phyloP scores from a whole-genome alignment of 2,329 filamentous ascomycete genomes.

The Colletotrichum tropicicola region DNA sequence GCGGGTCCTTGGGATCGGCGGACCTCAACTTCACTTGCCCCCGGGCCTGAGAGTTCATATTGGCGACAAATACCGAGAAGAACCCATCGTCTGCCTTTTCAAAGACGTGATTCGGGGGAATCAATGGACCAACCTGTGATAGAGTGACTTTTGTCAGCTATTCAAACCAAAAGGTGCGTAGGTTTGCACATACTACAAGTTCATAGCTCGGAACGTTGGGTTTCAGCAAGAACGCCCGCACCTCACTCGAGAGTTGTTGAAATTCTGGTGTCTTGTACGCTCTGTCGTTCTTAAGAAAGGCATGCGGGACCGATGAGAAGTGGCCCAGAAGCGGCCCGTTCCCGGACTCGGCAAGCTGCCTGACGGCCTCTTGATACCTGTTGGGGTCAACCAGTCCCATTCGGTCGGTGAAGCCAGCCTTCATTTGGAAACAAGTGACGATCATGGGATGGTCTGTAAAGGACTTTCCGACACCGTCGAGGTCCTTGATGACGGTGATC shows the following conservation, averaged over 20 bases:
- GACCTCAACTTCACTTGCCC: slow-evolving; percentile 3
- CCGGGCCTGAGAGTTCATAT: slow-evolving; percentile 16
- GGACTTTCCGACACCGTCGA: background rate
- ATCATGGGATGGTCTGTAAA: slow-evolving; percentile 32
- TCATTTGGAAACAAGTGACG: slow-evolving; percentile 25
- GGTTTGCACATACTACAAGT: background rate
- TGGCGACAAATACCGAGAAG: slow-evolving; percentile 9
- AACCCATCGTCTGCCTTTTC: slow-evolving; percentile 2
- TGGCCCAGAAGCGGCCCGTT: slow-evolving; percentile 5
- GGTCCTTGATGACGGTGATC: background rate
- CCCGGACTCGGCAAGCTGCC: background rate
- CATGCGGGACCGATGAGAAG: slow-evolving; percentile 18
- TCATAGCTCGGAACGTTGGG: slow-evolving; percentile 9
- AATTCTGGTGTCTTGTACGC: slow-evolving; percentile 5
- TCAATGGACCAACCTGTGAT: background rate
- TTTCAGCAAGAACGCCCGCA: background rate
- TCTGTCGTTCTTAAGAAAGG: slow-evolving; percentile 14
- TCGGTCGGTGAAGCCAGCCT: slow-evolving; percentile 10
- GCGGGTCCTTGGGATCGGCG: background rate
- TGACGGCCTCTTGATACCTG: slow-evolving; percentile 11
- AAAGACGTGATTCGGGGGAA: slow-evolving; percentile 8
- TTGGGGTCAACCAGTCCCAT: slow-evolving; percentile 1
- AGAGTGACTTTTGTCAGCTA: too few species aligned
- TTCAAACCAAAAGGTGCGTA: background rate
- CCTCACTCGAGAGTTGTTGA: background rate